Evolutionary conservation across 768 basidiomycete genomes (phyloP), one percentile per base, ranked within the genome.

Genomic region (Calvatia gigantea): DNA sequence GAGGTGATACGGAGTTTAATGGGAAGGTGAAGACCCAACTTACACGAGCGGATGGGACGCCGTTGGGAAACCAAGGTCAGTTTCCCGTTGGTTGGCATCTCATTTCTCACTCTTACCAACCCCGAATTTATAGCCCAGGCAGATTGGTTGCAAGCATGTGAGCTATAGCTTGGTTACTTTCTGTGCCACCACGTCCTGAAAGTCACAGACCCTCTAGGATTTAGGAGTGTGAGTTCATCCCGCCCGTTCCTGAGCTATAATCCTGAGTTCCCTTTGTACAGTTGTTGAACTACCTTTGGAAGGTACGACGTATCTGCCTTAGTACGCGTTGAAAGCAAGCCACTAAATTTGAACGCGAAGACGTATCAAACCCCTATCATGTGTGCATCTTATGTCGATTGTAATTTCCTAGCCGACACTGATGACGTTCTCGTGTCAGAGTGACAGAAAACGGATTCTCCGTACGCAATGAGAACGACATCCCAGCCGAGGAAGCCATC

Each of bases 401-500:
- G 86, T 6, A 21, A 32, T 9, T 12, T 17, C 87, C 8, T 25
- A 25, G n/a, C 29, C 19, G 8, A 41, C 23, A 46, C 47, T 35
- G 25, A 56, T 35, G 6, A n/a, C 33, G 25, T 21, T 45, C 17
- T 62, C 48, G 51, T 8, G 17, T 14, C 45, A 84, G 83, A 61
- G 79, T 87, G 17, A 87, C 84, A 1, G 85, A 89, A 68, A 88
- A 87, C 64, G 84, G 85, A 0, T 86, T 86, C 61, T 75, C 84
- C 1, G 80, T 84, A 44, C 85, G 83, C 65, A 76, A 80, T 58
- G 86, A 87, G 63, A 73, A 71, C 62, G 64, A 56, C 27, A 70
- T 76, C 60, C 66, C 81, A 2, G 60, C 76, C 12, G 73, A 75
- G 53, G 70, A 80, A 47, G 83, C 81, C 7, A 56, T 83, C 33